Percentiles rank a stretch among this genome's conserved stretches.
Conservation (phyloP, 2,329 filamentous ascomycete species). For the Pestalotiopsis sp. region DNA sequence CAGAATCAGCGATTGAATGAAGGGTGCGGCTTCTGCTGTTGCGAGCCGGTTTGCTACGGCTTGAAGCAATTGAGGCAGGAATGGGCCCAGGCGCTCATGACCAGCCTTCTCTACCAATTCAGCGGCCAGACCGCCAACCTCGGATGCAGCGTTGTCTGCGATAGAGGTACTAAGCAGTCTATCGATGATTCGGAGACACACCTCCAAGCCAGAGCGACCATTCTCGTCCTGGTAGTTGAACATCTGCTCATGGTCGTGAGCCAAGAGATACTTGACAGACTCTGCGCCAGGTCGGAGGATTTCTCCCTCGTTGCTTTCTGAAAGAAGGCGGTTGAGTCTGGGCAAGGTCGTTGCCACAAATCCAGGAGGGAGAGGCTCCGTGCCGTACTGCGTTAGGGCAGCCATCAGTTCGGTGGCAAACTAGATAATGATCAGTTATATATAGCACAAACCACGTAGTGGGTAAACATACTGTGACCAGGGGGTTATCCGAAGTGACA, state of each 20-base stretch:
- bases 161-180: conserved; percentile 80
- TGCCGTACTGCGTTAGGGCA: conserved; percentile 79
- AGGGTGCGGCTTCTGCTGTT: conserved; percentile 80
- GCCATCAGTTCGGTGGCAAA: conserved; percentile 85
- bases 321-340: conserved; percentile 80
- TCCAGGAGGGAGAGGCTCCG: conserved; percentile 81
- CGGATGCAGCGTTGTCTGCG: conserved; percentile 93
- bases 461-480: conserved; percentile 66
- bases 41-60: conserved; percentile 86
- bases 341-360: conserved; percentile 86
- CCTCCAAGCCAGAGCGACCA: conserved; percentile 82
- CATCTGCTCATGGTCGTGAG: conserved; percentile 87
- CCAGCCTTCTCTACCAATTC: conserved; percentile 96
- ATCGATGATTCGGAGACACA: conserved; percentile 89
- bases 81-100: conserved; percentile 86
- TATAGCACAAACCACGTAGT: neutral
- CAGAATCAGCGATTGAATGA: conserved; percentile 94
- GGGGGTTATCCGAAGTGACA: conserved; percentile 79
- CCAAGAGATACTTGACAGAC: conserved; percentile 85
- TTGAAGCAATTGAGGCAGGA: conserved; percentile 82
- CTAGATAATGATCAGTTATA: conserved; percentile 33
- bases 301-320: conserved; percentile 84
- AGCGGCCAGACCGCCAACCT: conserved; percentile 91
- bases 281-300: conserved; percentile 85
- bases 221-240: conserved; percentile 82